Evolutionary conservation across 441 rosid genomes (phyloP).

Genomic region (Adansonia madagascariensis): DNA sequence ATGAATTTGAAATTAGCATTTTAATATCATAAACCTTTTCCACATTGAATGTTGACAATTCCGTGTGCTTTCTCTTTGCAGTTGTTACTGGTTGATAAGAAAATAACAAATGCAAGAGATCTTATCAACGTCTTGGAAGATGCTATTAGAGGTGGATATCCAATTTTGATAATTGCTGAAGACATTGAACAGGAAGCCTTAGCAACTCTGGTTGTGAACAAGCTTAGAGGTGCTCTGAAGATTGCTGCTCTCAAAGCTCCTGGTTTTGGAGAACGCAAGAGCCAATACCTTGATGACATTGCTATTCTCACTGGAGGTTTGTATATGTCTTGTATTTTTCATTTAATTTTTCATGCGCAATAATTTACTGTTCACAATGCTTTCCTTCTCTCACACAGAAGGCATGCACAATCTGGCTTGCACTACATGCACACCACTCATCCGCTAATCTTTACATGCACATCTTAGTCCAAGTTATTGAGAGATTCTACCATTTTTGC

Average conservation of each 20-base stretch:
- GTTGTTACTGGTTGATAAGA: slow-evolving; percentile 72
- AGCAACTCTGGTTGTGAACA: slow-evolving; percentile 97
- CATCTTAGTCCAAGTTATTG: no score
- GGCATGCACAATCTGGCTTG: no score
- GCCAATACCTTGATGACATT: slow-evolving; percentile 95
- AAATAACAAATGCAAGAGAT: slow-evolving; percentile 94
- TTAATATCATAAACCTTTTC: no score
- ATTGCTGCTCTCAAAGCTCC: slow-evolving; percentile 98
- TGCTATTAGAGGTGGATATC: slow-evolving; percentile 76
- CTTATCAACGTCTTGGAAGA: slow-evolving; percentile 80
- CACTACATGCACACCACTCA: no score
- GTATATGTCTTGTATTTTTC: not conserved
- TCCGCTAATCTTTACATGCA: no score
- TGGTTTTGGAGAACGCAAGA: slow-evolving; percentile 96
- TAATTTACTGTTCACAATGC: no score
- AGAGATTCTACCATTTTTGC: no score
- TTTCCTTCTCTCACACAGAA: no score
- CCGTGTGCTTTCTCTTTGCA: not conserved
- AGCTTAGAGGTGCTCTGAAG: slow-evolving; percentile 87
- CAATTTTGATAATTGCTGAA: slow-evolving; percentile 80
- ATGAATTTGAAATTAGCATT: no score
- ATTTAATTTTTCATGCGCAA: no score
- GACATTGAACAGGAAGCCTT: slow-evolving; percentile 97
- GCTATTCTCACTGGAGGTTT: slow-evolving; percentile 91
- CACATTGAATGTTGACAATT: no score